These are phyloP conservation scores for Ascochyta fabae DNA, from an alignment of 2,329 filamentous ascomycete species.

Conservation along the genomic window DNA sequence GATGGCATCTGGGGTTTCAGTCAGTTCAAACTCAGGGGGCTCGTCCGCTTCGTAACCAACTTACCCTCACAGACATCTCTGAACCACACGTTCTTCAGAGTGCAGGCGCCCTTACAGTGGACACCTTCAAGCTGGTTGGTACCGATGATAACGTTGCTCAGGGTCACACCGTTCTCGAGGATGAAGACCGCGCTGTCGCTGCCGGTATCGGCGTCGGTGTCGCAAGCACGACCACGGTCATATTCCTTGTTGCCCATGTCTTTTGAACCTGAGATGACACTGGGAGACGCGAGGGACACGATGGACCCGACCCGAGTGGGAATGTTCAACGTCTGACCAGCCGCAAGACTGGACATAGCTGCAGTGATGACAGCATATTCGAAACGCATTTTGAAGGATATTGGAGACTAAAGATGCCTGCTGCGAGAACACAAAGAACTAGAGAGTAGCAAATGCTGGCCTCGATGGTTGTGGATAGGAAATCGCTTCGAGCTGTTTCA, in stretches of 20 bases:
- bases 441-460: no score
- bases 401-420: neutral
- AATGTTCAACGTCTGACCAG: constrained; percentile 38
- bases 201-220: constrained; percentile 19
- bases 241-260: constrained; percentile 20
- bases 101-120: constrained; percentile 57
- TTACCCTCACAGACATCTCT: constrained; percentile 30
- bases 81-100: constrained; percentile 38
- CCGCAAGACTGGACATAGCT: constrained; percentile 26
- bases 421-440: no score
- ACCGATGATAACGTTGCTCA: constrained; percentile 61
- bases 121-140: constrained; percentile 56
- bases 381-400: constrained; percentile 8
- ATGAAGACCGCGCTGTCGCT: constrained; percentile 55
- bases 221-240: constrained; percentile 16
- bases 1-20: constrained; percentile 18
- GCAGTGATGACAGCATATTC: constrained; percentile 33
- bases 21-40: neutral
- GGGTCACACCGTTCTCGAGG: constrained; percentile 55
- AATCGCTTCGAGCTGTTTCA: no score
- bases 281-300: constrained; percentile 27
- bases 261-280: constrained; percentile 18
- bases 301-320: constrained; percentile 33
- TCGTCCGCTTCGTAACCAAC: neutral
- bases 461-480: no score